Conservation (phyloP, 768 basidiomycete genomes). For the Amyloporia xantha region DNA sequence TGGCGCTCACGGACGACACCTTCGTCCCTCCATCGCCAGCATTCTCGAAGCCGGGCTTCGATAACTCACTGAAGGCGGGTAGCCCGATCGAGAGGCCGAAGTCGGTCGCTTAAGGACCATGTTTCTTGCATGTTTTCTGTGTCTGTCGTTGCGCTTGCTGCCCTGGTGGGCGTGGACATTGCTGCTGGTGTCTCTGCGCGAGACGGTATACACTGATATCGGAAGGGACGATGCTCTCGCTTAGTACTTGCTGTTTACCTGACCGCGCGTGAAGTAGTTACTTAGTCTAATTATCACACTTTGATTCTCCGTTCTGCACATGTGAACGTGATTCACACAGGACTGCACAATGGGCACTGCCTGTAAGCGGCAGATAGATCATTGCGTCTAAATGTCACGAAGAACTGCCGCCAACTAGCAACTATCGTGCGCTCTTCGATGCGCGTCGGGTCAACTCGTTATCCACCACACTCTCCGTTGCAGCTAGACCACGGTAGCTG, state of each 20-base stretch:
- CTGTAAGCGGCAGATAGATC: too few species aligned
- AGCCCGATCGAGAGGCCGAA: constrained; percentile 33
- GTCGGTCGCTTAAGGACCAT: constrained; percentile 29
- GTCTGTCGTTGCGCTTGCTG: neutral
- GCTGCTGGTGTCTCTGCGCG: neutral
- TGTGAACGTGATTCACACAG: neutral
- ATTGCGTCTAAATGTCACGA: too few species aligned
- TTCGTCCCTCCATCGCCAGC: constrained; percentile 30
- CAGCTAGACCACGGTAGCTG: constrained; percentile 14
- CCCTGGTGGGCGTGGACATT: constrained; percentile 1
- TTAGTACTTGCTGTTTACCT: neutral
- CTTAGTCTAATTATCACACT: neutral
- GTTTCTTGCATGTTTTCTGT: neutral
- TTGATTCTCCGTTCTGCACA: neutral
- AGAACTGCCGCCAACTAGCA: too few species aligned
- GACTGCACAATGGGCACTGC: too few species aligned
- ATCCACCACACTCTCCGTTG: constrained; percentile 25
- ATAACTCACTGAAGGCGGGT: constrained; percentile 8
- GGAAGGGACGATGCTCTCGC: neutral
- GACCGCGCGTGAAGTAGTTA: neutral
- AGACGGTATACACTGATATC: neutral
- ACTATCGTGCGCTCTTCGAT: too few species aligned
- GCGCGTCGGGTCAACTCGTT: constrained; percentile 10
- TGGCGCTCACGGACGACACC: constrained; percentile 34
- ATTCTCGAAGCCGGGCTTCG: constrained; percentile 23